Evolutionary conservation across 1,284 basidiomycete genomes (phyloP).

Genomic region (Sparassis latifolia): DNA sequence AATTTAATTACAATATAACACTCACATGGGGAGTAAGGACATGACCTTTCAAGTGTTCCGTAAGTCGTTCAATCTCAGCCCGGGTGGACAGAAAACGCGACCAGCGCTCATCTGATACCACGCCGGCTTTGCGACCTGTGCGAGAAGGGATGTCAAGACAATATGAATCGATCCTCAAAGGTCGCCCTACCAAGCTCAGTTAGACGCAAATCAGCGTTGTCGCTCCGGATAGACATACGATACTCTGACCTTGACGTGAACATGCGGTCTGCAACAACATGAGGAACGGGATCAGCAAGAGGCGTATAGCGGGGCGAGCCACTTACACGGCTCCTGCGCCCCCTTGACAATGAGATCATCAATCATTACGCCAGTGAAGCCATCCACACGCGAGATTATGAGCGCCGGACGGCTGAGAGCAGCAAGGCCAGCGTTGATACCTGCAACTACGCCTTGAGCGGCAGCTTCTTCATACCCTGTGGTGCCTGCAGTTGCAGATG

Average conservation of each 20-base stretch:
- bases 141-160: neutral
- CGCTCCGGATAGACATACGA: conserved; percentile 78
- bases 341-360: conserved; percentile 86
- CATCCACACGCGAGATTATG: conserved; percentile 73
- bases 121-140: conserved; percentile 38
- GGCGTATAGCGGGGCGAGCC: neutral
- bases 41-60: conserved; percentile 41
- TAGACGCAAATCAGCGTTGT: conserved; percentile 82
- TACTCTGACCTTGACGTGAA: conserved; percentile 90
- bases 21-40: conserved; percentile 55
- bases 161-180: neutral
- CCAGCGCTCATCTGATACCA: conserved; percentile 66
- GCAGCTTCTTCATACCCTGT: conserved; percentile 93
- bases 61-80: conserved; percentile 44
- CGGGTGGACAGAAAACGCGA: conserved; percentile 39
- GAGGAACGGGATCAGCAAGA: too few species aligned
- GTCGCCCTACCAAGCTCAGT: conserved; percentile 58
- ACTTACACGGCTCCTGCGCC: conserved; percentile 82
- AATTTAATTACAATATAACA: neutral
- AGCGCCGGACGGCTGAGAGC: conserved; percentile 52
- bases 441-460: conserved; percentile 80
- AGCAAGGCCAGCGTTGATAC: conserved; percentile 79
- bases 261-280: conserved; percentile 66
- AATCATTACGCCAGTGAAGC: conserved; percentile 84
- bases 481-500: conserved; percentile 43